phyloP scores from a whole-genome alignment of 2,329 filamentous ascomycete species.

The Trichoderma breve region DNA sequence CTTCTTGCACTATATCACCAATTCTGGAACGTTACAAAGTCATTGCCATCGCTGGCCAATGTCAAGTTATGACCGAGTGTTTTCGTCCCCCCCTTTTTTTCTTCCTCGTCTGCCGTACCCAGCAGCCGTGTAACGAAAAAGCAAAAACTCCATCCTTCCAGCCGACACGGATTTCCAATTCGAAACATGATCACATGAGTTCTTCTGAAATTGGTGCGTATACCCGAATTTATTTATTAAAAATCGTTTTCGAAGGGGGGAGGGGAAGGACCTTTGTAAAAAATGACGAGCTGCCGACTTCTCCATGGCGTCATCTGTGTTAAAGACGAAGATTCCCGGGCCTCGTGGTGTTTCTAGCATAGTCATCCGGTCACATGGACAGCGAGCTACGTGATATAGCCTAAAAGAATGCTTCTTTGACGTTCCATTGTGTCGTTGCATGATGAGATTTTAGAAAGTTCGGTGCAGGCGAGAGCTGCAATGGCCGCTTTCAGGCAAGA shows the following conservation, averaged over 20 bases:
- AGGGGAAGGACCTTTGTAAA: background rate
- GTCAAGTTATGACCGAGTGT: background rate
- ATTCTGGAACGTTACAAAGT: background rate
- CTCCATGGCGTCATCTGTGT: constrained; percentile 1
- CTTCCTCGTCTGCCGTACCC: background rate
- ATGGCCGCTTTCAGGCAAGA: background rate
- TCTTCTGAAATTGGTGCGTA: background rate
- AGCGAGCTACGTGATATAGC: background rate
- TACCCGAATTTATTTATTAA: background rate
- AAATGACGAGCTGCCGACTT: constrained; percentile 11
- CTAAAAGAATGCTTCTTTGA: background rate
- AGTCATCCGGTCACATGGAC: background rate
- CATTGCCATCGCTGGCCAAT: background rate
- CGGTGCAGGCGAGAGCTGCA: background rate
- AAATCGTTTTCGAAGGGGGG: too few relatives aligned
- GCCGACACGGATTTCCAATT: background rate
- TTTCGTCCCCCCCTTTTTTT: background rate
- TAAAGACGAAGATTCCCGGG: background rate
- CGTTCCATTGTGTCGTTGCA: background rate
- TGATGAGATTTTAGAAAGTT: background rate
- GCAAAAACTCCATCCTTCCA: background rate
- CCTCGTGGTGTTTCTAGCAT: background rate
- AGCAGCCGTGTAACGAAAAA: constrained; percentile 6
- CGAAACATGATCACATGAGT: constrained; percentile 9
- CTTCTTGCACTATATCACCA: background rate